A percentile compares a stretch with the other conserved stretches of the same genome.
Conservation (phyloP, 179 eudicot genomes). For the Camellia oleifera region DNA sequence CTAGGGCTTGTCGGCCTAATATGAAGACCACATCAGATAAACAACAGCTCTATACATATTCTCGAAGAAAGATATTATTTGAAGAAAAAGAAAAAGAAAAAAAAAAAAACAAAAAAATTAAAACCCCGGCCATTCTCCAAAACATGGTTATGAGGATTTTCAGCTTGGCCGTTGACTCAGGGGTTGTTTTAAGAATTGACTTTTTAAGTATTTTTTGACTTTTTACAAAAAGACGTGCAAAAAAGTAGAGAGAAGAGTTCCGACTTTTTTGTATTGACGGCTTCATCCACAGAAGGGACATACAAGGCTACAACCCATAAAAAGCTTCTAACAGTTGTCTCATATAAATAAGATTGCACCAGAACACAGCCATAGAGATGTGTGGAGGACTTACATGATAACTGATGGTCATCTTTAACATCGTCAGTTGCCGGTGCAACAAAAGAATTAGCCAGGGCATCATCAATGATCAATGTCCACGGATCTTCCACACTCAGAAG, state of each 20-base stretch:
- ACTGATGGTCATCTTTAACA: constrained; percentile 66
- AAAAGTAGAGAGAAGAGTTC: too few relatives aligned
- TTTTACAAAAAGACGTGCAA: too few relatives aligned
- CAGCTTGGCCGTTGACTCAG: background rate
- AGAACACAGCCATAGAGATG: background rate
- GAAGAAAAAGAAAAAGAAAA: background rate
- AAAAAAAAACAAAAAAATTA: background rate
- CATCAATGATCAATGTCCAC: constrained; percentile 88
- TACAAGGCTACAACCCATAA: background rate
- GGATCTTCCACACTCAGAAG: constrained; percentile 71
- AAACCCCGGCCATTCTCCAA: background rate
- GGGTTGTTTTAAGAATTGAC: too few relatives aligned
- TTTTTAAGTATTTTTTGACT: too few relatives aligned
- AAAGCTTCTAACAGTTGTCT: background rate
- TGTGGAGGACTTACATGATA: constrained; percentile 55
- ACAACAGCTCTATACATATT: too few relatives aligned
- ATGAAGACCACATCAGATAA: too few relatives aligned
- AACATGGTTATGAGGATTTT: background rate
- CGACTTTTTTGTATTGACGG: background rate
- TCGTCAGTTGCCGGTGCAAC: constrained; percentile 82
- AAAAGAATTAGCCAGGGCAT: constrained; percentile 88
- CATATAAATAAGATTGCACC: background rate
- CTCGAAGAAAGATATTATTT: background rate
- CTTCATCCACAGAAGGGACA: background rate
- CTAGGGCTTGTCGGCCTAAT: too few relatives aligned